These are phyloP conservation scores for Nitzschia palea DNA, from an alignment of 108 stramenopile genomes.

Conservation along the genomic window DNA sequence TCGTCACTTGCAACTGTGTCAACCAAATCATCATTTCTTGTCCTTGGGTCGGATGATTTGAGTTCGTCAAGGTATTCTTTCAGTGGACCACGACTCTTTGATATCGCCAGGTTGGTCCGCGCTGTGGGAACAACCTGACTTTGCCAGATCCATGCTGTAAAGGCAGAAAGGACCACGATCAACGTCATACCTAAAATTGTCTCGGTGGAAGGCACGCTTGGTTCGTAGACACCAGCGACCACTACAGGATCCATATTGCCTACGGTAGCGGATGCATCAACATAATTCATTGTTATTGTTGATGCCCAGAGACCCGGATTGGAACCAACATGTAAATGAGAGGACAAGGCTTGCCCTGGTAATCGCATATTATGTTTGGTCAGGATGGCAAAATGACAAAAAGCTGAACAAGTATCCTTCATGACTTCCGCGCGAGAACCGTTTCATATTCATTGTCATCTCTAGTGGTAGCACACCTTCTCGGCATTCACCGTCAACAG, in stretches of 20 bases:
- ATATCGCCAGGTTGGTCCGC: slow-evolving; percentile 72
- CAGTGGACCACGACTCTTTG: slow-evolving; percentile 65
- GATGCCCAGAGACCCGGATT: too few species aligned
- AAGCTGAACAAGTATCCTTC: too few species aligned
- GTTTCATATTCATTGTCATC: too few species aligned
- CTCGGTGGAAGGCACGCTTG: slow-evolving; percentile 49
- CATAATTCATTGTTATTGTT: too few species aligned
- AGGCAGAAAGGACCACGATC: slow-evolving; percentile 53
- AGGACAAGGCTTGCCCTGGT: too few species aligned
- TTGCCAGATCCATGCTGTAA: slow-evolving; percentile 59
- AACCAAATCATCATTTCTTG: slow-evolving; percentile 2
- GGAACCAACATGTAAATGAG: too few species aligned
- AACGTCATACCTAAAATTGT: slow-evolving; percentile 59
- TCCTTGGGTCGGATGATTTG: background rate
- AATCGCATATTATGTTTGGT: too few species aligned
- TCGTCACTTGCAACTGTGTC: background rate
- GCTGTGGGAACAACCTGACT: slow-evolving; percentile 73
- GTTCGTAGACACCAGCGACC: slow-evolving; percentile 40
- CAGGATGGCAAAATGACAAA: too few species aligned
- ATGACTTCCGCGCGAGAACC: too few species aligned
- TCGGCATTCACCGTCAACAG: too few species aligned
- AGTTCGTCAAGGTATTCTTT: slow-evolving; percentile 79
- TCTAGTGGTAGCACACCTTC: too few species aligned
- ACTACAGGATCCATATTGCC: background rate
- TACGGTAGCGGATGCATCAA: too few species aligned